Evolutionary conservation across 179 eudicot genomes (phyloP).

Genomic region (Pouteria campechiana): DNA sequence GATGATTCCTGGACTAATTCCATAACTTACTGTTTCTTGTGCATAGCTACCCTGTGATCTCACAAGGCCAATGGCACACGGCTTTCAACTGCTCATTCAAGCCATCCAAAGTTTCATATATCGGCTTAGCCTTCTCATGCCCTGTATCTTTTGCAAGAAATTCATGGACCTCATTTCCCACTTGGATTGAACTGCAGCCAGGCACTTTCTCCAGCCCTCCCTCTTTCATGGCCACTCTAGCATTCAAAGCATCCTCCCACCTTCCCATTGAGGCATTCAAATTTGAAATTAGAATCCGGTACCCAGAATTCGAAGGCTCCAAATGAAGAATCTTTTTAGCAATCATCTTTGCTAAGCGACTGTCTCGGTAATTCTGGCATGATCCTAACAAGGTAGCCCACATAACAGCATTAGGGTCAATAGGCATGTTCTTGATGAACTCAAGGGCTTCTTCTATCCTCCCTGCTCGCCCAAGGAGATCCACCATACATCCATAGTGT

Average conservation of each 20-base stretch:
- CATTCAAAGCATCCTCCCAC: conserved; percentile 19
- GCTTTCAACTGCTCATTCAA: conserved; percentile 15
- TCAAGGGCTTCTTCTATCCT: conserved; percentile 23
- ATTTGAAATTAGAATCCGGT: conserved; percentile 21
- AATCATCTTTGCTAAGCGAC: conserved; percentile 9
- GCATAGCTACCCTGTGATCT: no score
- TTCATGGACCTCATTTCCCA: conserved; percentile 20
- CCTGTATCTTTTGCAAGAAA: conserved; percentile 25
- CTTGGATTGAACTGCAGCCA: conserved; percentile 30
- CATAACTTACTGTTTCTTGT: no score
- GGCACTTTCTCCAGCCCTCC: conserved; percentile 14
- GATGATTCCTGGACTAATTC: no score
- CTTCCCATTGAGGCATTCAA: conserved; percentile 17
- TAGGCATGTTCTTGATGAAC: conserved; percentile 25
- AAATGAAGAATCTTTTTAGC: conserved; percentile 13
- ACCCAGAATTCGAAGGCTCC: conserved; percentile 22
- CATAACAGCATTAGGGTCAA: conserved; percentile 29
- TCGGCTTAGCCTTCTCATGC: conserved; percentile 17
- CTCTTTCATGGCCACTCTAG: conserved; percentile 11
- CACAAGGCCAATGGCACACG: conserved; percentile 3
- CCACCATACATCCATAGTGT: conserved; percentile 38
- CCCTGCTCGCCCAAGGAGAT: conserved; percentile 32
- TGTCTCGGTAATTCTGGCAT: conserved; percentile 23
- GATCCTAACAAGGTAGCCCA: conserved; percentile 34
- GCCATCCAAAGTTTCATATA: conserved; percentile 12